A percentile compares a stretch with the other conserved stretches of the same genome.
These are phyloP conservation scores for Periconia sp. DNA, from an alignment of 2,329 filamentous ascomycete genomes.

Conservation along the genomic window DNA sequence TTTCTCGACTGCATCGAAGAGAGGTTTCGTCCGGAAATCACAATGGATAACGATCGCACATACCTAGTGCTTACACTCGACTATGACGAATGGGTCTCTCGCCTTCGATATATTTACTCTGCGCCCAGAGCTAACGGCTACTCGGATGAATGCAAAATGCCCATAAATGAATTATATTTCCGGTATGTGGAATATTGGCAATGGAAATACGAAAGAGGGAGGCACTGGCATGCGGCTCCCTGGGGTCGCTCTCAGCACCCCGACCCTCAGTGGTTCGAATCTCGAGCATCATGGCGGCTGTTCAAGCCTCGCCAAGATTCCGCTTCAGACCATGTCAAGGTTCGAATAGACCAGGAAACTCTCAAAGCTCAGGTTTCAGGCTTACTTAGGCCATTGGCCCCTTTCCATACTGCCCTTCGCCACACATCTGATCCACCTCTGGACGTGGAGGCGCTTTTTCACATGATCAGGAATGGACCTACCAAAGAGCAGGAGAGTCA, in stretches of 20 bases:
- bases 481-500: conserved; percentile 1
- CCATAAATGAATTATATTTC: too few species aligned
- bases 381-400: too few species aligned
- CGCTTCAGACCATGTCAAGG: too few species aligned
- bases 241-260: too few species aligned
- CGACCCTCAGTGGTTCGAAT: background rate
- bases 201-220: background rate
- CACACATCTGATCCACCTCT: background rate
- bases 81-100: background rate
- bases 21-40: background rate
- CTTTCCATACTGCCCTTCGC: too few species aligned
- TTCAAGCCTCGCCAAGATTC: too few species aligned
- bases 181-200: too few species aligned
- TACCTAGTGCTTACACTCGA: background rate
- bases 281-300: background rate
- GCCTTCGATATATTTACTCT: background rate
- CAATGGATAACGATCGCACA: background rate
- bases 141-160: too few species aligned
- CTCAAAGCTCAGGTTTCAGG: too few species aligned
- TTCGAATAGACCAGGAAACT: too few species aligned
- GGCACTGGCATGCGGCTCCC: background rate
- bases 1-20: too few species aligned
- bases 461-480: conserved; percentile 2
- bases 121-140: background rate
- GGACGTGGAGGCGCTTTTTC: background rate